phyloP scores from a whole-genome alignment of 2,329 filamentous ascomycete genomes.

The Xylaria sp. region DNA sequence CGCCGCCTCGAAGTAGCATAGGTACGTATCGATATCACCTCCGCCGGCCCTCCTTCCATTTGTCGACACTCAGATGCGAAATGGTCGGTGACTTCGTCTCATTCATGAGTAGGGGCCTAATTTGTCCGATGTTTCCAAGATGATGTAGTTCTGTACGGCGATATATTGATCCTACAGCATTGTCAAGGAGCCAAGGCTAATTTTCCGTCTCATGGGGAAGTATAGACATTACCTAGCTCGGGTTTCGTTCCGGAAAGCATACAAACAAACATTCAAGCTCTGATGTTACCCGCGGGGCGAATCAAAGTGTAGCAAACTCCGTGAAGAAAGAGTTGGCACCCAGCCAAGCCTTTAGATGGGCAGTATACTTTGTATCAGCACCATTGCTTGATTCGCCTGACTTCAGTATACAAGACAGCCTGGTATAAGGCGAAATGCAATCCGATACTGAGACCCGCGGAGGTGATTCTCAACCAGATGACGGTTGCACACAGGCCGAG shows the following conservation, averaged over 20 bases:
- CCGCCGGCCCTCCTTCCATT: not conserved
- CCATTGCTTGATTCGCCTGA: constrained; percentile 24
- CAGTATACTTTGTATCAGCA: constrained; percentile 16
- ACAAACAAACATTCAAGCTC: not conserved
- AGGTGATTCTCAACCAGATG: constrained; percentile 20
- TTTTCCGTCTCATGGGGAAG: not conserved
- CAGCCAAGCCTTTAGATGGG: constrained; percentile 5
- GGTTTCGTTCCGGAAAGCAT: not conserved
- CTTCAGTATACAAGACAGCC: constrained; percentile 23
- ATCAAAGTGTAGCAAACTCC: not conserved
- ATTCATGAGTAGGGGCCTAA: not conserved
- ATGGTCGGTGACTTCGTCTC: not conserved
- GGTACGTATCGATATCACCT: not conserved
- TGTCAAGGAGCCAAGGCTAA: not conserved
- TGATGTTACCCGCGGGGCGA: not conserved
- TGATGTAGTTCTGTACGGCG: not conserved
- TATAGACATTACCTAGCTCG: too few relatives aligned
- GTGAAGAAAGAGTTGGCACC: not conserved
- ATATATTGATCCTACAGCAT: not conserved
- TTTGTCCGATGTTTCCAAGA: not conserved
- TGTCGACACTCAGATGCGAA: not conserved
- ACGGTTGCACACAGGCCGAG: constrained; percentile 17
- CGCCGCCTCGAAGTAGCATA: not conserved
- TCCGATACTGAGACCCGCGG: constrained; percentile 23
- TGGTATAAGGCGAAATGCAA: constrained; percentile 19